These are phyloP conservation scores for Wickerhamomyces mucosus DNA, from an alignment of 805 yeast genomes.

Conservation along the genomic window DNA sequence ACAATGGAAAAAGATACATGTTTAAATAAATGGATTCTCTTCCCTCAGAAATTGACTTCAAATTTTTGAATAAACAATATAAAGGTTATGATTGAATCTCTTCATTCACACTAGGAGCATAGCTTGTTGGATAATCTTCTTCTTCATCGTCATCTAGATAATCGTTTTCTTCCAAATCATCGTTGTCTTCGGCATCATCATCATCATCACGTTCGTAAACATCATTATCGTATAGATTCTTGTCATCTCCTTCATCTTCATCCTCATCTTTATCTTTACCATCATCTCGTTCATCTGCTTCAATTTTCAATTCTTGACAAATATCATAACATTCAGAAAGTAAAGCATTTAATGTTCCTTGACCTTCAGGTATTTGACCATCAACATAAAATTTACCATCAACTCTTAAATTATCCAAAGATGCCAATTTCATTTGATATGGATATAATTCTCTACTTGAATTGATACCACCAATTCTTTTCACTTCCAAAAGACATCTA, in stretches of 20 bases:
- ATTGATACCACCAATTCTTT: constrained; percentile 86
- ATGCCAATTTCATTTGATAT: constrained; percentile 87
- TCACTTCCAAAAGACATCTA: constrained; percentile 80
- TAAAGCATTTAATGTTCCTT: constrained; percentile 86
- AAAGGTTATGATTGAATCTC: no score
- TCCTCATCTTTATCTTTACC: constrained; percentile 20
- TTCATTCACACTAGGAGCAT: constrained; percentile 17
- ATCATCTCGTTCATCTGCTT: constrained; percentile 46
- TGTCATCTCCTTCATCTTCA: constrained; percentile 18
- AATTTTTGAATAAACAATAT: no score
- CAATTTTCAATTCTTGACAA: constrained; percentile 81
- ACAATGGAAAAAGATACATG: no score
- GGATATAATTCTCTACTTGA: constrained; percentile 89
- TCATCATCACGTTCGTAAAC: constrained; percentile 23
- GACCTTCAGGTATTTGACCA: constrained; percentile 94
- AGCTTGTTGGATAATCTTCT: constrained; percentile 18
- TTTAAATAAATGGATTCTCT: no score
- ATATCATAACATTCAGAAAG: constrained; percentile 93
- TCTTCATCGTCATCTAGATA: constrained; percentile 26
- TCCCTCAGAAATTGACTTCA: no score
- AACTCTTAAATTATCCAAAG: constrained; percentile 73
- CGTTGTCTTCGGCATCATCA: constrained; percentile 28
- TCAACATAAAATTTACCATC: constrained; percentile 92
- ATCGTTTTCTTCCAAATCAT: constrained; percentile 20
- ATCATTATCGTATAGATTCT: constrained; percentile 7